Evolutionary conservation across 169 alveolate species (phyloP).

Genomic region (Hepatocystis sp.): DNA sequence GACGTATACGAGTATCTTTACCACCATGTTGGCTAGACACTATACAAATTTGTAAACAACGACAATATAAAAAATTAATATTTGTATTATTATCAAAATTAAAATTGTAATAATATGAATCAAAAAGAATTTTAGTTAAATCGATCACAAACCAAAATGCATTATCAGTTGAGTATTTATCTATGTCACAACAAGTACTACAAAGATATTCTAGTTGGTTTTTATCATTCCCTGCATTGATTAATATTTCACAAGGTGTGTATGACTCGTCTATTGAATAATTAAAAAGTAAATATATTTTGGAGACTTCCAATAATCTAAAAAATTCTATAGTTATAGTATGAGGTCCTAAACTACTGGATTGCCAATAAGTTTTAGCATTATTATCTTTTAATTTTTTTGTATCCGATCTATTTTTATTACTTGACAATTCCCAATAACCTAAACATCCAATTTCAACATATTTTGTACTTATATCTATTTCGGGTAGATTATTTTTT

Average conservation of each 20-base stretch:
- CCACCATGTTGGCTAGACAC: constrained; percentile 89
- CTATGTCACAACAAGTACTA: constrained; percentile 74
- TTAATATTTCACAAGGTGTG: constrained; percentile 88
- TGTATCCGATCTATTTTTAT: constrained; percentile 77
- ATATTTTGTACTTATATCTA: constrained; percentile 58
- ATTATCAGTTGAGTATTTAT: constrained; percentile 80
- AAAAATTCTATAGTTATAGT: constrained; percentile 87
- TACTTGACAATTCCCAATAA: constrained; percentile 70
- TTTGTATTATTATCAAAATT: constrained; percentile 69
- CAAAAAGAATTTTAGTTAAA: constrained; percentile 54
- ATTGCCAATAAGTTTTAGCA: constrained; percentile 90
- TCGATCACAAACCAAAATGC: constrained; percentile 83
- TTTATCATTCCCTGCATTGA: constrained; percentile 86
- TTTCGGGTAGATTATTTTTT: constrained; percentile 25
- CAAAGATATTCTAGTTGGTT: constrained; percentile 78
- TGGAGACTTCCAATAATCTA: constrained; percentile 82
- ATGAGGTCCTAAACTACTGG: constrained; percentile 89
- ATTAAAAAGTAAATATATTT: constrained; percentile 87
- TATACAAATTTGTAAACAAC: constrained; percentile 86
- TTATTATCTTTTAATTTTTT: constrained; percentile 88
- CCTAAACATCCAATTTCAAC: constrained; percentile 63
- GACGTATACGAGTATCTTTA: constrained; percentile 89
- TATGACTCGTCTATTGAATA: constrained; percentile 88
- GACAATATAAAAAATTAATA: constrained; percentile 81
- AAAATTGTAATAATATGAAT: constrained; percentile 79